phyloP scores from a whole-genome alignment of 2,329 filamentous ascomycete species.

The Aureobasidium sp. region DNA sequence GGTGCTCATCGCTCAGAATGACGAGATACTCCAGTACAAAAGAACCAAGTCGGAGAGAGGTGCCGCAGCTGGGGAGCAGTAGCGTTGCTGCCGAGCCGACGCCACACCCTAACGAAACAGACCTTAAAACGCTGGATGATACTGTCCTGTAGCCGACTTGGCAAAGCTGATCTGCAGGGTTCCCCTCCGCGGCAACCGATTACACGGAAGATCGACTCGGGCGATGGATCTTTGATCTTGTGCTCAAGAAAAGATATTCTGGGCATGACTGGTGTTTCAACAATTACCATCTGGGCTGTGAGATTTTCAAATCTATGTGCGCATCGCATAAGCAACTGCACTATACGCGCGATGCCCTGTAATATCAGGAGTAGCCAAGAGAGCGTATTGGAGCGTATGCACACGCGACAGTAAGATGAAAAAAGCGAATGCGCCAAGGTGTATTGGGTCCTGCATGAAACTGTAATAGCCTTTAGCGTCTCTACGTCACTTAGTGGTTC shows the following conservation, averaged over 20 bases:
- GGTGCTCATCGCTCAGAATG: neutral
- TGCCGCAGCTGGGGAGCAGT: neutral
- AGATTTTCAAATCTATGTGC: too few species aligned
- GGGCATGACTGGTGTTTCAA: neutral
- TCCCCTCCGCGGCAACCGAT: neutral
- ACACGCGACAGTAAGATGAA: neutral
- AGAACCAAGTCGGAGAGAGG: neutral
- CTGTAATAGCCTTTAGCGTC: neutral
- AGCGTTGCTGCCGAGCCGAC: neutral
- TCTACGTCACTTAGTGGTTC: neutral
- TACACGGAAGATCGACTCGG: neutral
- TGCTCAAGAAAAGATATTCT: neutral
- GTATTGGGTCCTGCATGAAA: conserved; percentile 6
- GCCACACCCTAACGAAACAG: neutral
- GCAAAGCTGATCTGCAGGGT: neutral
- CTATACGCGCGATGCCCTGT: neutral
- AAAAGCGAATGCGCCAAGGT: neutral
- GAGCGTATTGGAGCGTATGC: neutral
- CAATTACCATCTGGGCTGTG: too few species aligned
- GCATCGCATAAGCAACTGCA: neutral
- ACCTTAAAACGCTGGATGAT: neutral
- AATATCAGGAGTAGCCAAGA: neutral
- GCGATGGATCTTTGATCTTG: neutral
- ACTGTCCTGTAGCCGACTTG: neutral
- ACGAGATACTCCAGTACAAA: neutral